A percentile compares a stretch with the other conserved stretches of the same genome.
phyloP scores from a whole-genome alignment of 1,284 basidiomycete species.

The Fistulina hepatica region DNA sequence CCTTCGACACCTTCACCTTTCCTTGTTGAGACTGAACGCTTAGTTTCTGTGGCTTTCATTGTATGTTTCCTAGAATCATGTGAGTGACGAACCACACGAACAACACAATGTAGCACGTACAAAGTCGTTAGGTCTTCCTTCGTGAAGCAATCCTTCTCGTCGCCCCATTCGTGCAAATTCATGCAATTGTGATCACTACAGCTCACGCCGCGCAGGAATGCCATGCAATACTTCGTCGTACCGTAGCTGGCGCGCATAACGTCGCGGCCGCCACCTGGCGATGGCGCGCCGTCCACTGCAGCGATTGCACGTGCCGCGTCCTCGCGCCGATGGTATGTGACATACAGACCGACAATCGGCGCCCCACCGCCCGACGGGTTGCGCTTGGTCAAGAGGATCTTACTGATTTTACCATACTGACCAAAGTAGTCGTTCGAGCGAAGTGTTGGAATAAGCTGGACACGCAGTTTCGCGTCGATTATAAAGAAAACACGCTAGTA shows the following conservation, averaged over 20 bases:
- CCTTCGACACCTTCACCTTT: slow-evolving; percentile 47
- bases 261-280: slow-evolving; percentile 70
- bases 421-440: slow-evolving; percentile 97
- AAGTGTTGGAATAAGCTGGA: slow-evolving; percentile 83
- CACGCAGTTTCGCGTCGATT: slow-evolving; percentile 10
- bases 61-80: slow-evolving; percentile 60
- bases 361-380: slow-evolving; percentile 62
- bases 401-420: slow-evolving; percentile 96
- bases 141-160: slow-evolving; percentile 94
- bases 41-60: slow-evolving; percentile 73
- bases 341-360: slow-evolving; percentile 87
- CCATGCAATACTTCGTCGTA: slow-evolving; percentile 97
- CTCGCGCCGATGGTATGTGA: slow-evolving; percentile 91
- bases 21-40: slow-evolving; percentile 22
- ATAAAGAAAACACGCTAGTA: too few species aligned
- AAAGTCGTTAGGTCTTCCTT: slow-evolving; percentile 86
- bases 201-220: slow-evolving; percentile 78
- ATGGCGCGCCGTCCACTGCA: slow-evolving; percentile 84
- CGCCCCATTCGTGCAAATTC: slow-evolving; percentile 96
- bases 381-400: slow-evolving; percentile 90
- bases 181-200: slow-evolving; percentile 89
- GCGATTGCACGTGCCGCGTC: slow-evolving; percentile 92
- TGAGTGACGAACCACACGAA: slow-evolving; percentile 11
- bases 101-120: slow-evolving; percentile 39
- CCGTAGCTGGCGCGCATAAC: slow-evolving; percentile 91